Conservation (phyloP, 202 grass and related monocot genomes). For the Schoenoplectus tabernaemontani region DNA sequence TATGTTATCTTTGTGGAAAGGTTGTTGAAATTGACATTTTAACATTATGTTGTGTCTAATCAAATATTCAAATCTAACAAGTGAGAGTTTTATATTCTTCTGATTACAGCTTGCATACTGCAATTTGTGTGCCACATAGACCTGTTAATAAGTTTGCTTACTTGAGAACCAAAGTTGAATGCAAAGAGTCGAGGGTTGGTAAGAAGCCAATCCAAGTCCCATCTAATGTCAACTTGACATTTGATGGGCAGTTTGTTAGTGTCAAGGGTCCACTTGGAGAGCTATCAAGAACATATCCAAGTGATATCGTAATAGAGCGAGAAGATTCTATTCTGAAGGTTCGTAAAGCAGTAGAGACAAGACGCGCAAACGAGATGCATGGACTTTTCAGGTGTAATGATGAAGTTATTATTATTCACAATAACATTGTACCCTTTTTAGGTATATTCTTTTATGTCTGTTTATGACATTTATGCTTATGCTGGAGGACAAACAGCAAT, state of each 20-base stretch:
- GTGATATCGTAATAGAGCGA: constrained; percentile 63
- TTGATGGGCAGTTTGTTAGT: constrained; percentile 63
- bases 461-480: neutral
- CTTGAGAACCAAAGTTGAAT: constrained; percentile 57
- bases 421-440: too few species aligned
- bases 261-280: constrained; percentile 89
- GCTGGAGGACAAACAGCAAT: neutral
- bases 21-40: neutral
- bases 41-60: constrained; percentile 6
- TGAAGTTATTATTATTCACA: neutral
- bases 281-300: constrained; percentile 59
- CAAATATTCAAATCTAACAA: too few species aligned
- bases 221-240: constrained; percentile 68
- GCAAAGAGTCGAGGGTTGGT: constrained; percentile 95
- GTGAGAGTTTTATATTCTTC: constrained; percentile 29
- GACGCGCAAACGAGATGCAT: constrained; percentile 84
- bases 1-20: neutral
- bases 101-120: constrained; percentile 72
- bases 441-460: too few species aligned
- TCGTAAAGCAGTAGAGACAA: constrained; percentile 62
- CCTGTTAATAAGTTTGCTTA: too few species aligned
- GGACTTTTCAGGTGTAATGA: constrained; percentile 87
- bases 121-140: constrained; percentile 26
- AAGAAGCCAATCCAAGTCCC: constrained; percentile 84
- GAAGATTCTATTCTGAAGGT: constrained; percentile 64